Evolutionary conservation across 2,329 filamentous ascomycete species (phyloP).

Genomic region (Chalaropsis ovoidea): DNA sequence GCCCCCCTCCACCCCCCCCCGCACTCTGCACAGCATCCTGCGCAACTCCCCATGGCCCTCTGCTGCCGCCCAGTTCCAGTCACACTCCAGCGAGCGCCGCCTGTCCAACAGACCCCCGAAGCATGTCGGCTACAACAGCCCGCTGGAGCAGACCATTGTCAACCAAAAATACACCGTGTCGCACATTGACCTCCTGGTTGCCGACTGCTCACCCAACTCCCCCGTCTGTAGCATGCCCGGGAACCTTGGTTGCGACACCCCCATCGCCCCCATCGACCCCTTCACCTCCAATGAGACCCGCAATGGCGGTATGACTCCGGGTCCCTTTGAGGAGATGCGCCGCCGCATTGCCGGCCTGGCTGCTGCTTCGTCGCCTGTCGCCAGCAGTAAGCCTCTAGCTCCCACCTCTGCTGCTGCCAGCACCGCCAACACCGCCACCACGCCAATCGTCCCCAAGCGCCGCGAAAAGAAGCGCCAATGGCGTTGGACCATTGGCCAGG

Average conservation of each 20-base stretch:
- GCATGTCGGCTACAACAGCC: constrained; percentile 52
- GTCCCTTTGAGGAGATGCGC: constrained; percentile 54
- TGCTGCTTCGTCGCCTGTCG: constrained; percentile 36
- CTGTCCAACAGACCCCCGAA: constrained; percentile 44
- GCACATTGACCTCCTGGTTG: constrained; percentile 52
- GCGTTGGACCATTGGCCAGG: constrained; percentile 56
- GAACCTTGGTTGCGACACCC: constrained; percentile 30
- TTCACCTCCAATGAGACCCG: constrained; percentile 46
- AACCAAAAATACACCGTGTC: constrained; percentile 53
- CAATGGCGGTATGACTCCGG: constrained; percentile 53
- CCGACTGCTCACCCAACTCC: constrained; percentile 37
- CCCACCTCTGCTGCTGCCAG: not conserved
- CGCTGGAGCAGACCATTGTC: constrained; percentile 53
- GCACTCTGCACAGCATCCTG: constrained; percentile 52
- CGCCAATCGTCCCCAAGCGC: constrained; percentile 31
- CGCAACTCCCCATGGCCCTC: constrained; percentile 54
- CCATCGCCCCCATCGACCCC: constrained; percentile 41
- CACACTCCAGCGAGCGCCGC: constrained; percentile 45
- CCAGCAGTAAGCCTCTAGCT: constrained; percentile 38
- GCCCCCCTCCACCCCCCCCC: constrained; percentile 53
- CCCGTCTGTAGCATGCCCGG: constrained; percentile 28
- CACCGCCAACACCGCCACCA: constrained; percentile 11
- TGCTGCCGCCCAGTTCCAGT: constrained; percentile 40
- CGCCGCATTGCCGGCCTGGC: constrained; percentile 44
- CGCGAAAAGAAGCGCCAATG: constrained; percentile 53